These are phyloP conservation scores for Trifolium dubium DNA, from an alignment of 306 rosid species.

Conservation along the genomic window DNA sequence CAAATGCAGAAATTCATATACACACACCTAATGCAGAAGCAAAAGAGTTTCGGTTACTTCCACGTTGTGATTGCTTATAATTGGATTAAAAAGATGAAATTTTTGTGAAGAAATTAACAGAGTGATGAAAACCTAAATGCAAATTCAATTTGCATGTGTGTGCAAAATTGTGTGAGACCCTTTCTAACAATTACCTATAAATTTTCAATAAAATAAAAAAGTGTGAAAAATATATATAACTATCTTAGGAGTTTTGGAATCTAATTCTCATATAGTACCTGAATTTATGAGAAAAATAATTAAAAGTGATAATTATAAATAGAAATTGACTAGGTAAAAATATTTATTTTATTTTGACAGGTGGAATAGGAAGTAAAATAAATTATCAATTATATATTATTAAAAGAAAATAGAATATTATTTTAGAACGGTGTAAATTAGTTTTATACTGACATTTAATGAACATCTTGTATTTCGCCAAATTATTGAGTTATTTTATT, in stretches of 20 bases:
- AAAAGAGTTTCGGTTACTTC: constrained; percentile 40
- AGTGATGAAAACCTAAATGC: constrained; percentile 44
- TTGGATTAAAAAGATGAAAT: constrained; percentile 39
- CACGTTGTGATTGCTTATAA: constrained; percentile 54
- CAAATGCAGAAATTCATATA: constrained; percentile 38
- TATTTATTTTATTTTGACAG: constrained; percentile 41
- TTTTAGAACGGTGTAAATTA: too few species aligned
- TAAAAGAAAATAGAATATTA: too few species aligned
- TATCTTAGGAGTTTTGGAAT: constrained; percentile 45
- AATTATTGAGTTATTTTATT: too few species aligned
- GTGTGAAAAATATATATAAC: background rate
- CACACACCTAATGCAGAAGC: constrained; percentile 50
- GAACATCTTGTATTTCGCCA: too few species aligned
- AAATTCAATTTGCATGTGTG: constrained; percentile 49
- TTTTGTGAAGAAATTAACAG: constrained; percentile 38
- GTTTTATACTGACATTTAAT: too few species aligned
- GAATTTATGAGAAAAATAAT: constrained; percentile 20
- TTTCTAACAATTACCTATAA: constrained; percentile 39
- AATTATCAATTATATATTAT: too few species aligned
- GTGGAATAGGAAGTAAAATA: constrained; percentile 25
- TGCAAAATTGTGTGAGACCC: constrained; percentile 41
- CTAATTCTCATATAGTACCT: constrained; percentile 39
- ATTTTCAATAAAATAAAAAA: constrained; percentile 36
- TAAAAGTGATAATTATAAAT: constrained; percentile 34
- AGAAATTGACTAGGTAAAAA: constrained; percentile 61